Conservation (phyloP, 495 filamentous ascomycete species). For the Annulohypoxylon maeteangense region DNA sequence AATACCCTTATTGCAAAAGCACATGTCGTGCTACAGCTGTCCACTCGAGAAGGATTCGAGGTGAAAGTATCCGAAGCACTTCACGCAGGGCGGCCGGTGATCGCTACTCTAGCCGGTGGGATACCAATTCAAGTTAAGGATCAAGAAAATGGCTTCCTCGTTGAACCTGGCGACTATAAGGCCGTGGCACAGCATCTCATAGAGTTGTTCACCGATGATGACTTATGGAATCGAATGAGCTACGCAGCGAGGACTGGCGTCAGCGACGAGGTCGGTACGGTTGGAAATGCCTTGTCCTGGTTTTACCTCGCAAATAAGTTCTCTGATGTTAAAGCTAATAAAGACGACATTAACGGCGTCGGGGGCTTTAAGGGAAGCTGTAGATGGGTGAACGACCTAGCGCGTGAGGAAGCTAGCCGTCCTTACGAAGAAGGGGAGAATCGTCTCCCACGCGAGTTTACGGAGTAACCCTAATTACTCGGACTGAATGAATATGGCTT, state of each 20-base stretch:
- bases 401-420: slow-evolving; percentile 71
- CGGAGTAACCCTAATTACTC: slow-evolving; percentile 41
- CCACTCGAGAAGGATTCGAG: slow-evolving; percentile 87
- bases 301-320: slow-evolving; percentile 77
- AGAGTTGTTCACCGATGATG: slow-evolving; percentile 73
- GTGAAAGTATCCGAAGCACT: slow-evolving; percentile 90
- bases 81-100: slow-evolving; percentile 85
- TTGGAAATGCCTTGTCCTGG: slow-evolving; percentile 82
- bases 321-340: slow-evolving; percentile 54
- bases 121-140: slow-evolving; percentile 85
- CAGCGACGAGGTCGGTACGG: slow-evolving; percentile 85
- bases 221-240: slow-evolving; percentile 73
- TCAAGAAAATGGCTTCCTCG: slow-evolving; percentile 79
- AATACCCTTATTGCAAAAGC: slow-evolving; percentile 82
- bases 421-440: slow-evolving; percentile 70
- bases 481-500: slow-evolving; percentile 11
- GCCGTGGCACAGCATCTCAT: slow-evolving; percentile 77
- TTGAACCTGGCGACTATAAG: slow-evolving; percentile 76
- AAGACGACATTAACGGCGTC: slow-evolving; percentile 50
- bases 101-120: slow-evolving; percentile 81
- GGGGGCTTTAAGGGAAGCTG: slow-evolving; percentile 58
- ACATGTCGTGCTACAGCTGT: slow-evolving; percentile 80
- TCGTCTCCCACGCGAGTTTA: slow-evolving; percentile 64
- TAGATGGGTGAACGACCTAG: slow-evolving; percentile 83
- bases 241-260: slow-evolving; percentile 72